A percentile compares a stretch with the other conserved stretches of the same genome.
phyloP scores from a whole-genome alignment of 768 basidiomycete genomes.

The Agaricus blazei region DNA sequence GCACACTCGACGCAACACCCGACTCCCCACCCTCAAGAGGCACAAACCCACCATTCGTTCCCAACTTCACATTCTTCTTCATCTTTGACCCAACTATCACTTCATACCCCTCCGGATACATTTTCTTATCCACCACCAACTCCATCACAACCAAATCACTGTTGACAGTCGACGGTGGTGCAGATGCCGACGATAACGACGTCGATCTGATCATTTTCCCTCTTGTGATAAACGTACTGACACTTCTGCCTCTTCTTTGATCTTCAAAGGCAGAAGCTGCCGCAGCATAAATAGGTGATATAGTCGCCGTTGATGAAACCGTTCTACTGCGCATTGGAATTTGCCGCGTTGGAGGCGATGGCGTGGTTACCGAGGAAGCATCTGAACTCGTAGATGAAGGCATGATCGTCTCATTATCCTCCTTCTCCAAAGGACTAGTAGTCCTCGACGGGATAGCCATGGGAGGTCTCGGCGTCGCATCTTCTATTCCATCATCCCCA shows the following conservation, averaged over 20 bases:
- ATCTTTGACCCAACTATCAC: constrained; percentile 41
- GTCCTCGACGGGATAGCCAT: background rate
- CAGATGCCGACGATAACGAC: too few relatives aligned
- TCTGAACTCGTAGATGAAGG: background rate
- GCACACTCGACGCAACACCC: constrained; percentile 18
- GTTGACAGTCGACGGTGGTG: too few relatives aligned
- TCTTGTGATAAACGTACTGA: constrained; percentile 55
- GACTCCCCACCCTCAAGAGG: constrained; percentile 12
- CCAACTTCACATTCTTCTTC: constrained; percentile 25
- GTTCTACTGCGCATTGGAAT: constrained; percentile 6
- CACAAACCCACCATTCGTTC: constrained; percentile 15
- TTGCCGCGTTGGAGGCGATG: background rate
- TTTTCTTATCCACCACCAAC: constrained; percentile 73
- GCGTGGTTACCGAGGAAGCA: background rate
- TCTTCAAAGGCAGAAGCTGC: constrained; percentile 7
- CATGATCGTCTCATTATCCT: background rate
- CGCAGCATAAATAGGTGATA: background rate
- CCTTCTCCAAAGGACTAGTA: background rate
- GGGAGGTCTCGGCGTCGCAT: constrained; percentile 14
- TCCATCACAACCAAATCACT: constrained; percentile 76
- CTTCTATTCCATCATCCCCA: constrained; percentile 4
- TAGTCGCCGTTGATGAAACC: constrained; percentile 8
- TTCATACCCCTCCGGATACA: constrained; percentile 74
- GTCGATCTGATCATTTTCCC: constrained; percentile 50
- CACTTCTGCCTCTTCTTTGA: constrained; percentile 30